These are phyloP conservation scores for Pestalotiopsis sp. DNA, from an alignment of 2,329 filamentous ascomycete genomes.

Conservation along the genomic window DNA sequence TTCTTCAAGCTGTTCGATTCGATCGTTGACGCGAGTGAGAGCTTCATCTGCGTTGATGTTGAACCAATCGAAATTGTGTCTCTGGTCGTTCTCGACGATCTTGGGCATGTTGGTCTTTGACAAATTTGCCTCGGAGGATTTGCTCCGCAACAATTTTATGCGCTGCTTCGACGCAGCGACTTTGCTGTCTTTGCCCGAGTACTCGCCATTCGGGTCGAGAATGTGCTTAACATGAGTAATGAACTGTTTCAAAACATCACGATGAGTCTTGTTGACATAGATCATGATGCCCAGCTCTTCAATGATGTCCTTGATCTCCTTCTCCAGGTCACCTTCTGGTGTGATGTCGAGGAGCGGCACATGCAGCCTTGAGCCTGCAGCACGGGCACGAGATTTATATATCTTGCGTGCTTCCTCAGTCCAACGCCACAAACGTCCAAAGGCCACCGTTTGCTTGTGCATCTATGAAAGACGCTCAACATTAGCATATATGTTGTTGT, in stretches of 20 bases:
- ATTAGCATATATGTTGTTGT: neutral
- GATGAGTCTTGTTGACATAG: conserved; percentile 37
- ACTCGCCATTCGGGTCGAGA: conserved; percentile 19
- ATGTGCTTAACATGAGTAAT: conserved; percentile 24
- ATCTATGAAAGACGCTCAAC: conserved; percentile 22
- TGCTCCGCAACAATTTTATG: no score
- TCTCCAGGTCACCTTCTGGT: conserved; percentile 41
- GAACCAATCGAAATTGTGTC: conserved; percentile 24
- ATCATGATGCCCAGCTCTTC: conserved; percentile 51
- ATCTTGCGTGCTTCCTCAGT: conserved; percentile 24
- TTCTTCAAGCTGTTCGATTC: conserved; percentile 35
- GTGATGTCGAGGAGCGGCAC: conserved; percentile 41
- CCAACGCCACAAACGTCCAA: conserved; percentile 39
- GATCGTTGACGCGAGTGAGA: conserved; percentile 23
- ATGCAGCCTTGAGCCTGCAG: conserved; percentile 25
- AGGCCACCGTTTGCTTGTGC: conserved; percentile 39
- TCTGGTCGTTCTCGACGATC: neutral
- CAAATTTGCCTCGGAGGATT: neutral
- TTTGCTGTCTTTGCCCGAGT: neutral
- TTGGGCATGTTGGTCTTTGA: neutral
- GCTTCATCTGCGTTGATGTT: conserved; percentile 28
- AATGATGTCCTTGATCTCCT: conserved; percentile 47
- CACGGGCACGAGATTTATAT: conserved; percentile 21
- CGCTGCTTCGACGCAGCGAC: neutral
- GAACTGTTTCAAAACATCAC: conserved; percentile 30